Evolutionary conservation across 1,139 yeast species (phyloP), one percentile per base, ranked within the genome.

Genomic region (Taphrina sp.): DNA sequence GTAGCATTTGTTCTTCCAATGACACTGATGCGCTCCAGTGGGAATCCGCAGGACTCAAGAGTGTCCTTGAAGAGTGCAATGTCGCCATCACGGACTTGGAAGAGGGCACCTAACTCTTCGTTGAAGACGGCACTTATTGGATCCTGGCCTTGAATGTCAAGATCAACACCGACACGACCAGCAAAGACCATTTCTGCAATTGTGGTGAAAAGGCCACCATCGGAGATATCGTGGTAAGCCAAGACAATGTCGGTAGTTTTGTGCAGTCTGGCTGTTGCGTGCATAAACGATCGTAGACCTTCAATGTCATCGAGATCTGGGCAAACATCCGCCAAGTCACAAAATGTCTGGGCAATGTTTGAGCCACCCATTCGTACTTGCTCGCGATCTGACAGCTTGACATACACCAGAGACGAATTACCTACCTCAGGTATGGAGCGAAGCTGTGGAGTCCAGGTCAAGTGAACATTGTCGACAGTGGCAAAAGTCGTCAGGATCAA

Each of bases 141-240:
- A 29, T 66, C 64, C 16, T 61, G 64, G 14, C 41, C 36, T 7
- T 29, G 31, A 29, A 70, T 52, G 28, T 64, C 60, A 56, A 85
- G 69, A 51, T 78, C 73, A 60, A 90, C 68, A 62, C 98, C 99
- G 58, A 81, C 79, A 73, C 97, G 84, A 29, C 94, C 90, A 47
- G 98, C 95, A 74, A 94, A 94, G 1, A 96, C 95, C 98, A 94
- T 92, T 74, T 94, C 99, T 39, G 85, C 73, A 47, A 86, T 74
- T 7, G 98, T 83, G 51, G 86, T 82, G 60, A 90, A 74, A 65
- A 90, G 76, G 67, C 99, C 99, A 77, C 99, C 99, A 70, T 94
- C 99, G 20, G 96, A 87, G 68, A 94, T 79, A 71, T 94, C 99
- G 68, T 94, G 99, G 73, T 94, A 94, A 7, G 97, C 88, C 66